A percentile compares a stretch with the other conserved stretches of the same genome.
These are phyloP conservation scores for Cladophialophora chaetospira DNA, from an alignment of 2,329 filamentous ascomycete genomes.

Conservation along the genomic window DNA sequence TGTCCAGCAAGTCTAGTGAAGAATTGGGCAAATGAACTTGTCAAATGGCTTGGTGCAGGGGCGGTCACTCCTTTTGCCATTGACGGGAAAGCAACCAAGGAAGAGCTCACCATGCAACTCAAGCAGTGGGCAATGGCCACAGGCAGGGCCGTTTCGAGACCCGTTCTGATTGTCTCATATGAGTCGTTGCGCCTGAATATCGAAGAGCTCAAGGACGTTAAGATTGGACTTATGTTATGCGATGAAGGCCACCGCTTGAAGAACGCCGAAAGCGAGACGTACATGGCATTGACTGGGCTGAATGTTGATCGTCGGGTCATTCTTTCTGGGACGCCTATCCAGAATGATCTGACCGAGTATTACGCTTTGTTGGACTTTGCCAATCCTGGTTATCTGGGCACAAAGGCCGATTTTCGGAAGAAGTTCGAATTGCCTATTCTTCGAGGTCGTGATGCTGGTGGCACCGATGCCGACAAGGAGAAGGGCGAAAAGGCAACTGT, in stretches of 20 bases:
- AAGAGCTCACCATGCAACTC: constrained; percentile 85
- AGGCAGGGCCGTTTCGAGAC: constrained; percentile 84
- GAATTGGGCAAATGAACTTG: constrained; percentile 96
- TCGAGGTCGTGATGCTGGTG: constrained; percentile 85
- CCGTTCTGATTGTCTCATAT: constrained; percentile 96
- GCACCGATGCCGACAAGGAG: constrained; percentile 76
- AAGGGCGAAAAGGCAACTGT: constrained; percentile 80
- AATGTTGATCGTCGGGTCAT: constrained; percentile 93
- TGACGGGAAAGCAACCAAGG: constrained; percentile 93
- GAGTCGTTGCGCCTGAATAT: constrained; percentile 91
- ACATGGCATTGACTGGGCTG: constrained; percentile 83
- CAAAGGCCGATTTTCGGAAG: constrained; percentile 87
- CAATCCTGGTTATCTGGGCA: constrained; percentile 88
- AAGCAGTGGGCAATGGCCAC: constrained; percentile 92
- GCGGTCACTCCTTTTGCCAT: constrained; percentile 92
- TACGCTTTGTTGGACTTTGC: constrained; percentile 95
- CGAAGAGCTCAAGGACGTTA: constrained; percentile 83
- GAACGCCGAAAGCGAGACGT: constrained; percentile 95
- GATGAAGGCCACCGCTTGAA: constrained; percentile 97
- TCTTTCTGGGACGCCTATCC: constrained; percentile 93
- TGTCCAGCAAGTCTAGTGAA: constrained; percentile 94
- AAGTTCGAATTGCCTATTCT: constrained; percentile 91
- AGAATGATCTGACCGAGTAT: constrained; percentile 98
- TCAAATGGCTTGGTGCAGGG: constrained; percentile 93
- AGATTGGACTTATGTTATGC: constrained; percentile 89